Base-by-base conservation (phyloP, 345 rosid genomes). In the Rhizophora mangle region DNA sequence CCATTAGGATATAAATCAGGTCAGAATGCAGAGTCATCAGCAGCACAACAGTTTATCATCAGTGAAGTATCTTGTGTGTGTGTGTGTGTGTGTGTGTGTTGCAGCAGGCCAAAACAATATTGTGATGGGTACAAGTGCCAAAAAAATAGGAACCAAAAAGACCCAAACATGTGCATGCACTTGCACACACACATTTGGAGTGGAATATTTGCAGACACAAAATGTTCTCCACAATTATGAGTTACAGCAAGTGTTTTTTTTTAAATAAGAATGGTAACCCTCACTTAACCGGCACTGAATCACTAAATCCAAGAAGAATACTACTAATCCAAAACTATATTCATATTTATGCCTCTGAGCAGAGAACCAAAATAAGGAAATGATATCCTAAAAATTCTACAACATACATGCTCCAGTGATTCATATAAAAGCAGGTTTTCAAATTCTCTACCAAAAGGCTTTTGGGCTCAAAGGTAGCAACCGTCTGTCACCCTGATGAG, bases 1-100 rank as follows among this genome's bases (percentile, higher is more conserved):
- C 31, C 43, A 65, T 57, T 63, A 79, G 79, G 52, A 11, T 53
- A 67, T 30, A 62, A 56, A 68, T 2, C 60, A 30, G n/a, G 55
- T 69, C 30, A 39, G 2, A 11, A 43, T 13, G 49, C 49, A 43
- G 13, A 43, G 47, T 43, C 47, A 43, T 43, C 3, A 11, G 11
- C 16, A 43, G 16, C 16, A 11, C 16, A 13, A 2, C 47, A 43
- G 16, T 11, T 43, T 43, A 43, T 43, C 47, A 11, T 43, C 16
- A 43, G 18, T 43, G 47, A 43, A 43, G 11, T 11, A 43, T 43
- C 47, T 43, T 37, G 13, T 9, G 43, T 8, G 43, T 39, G 36
- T 39, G 46, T 10, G 46, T 39, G 46, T 10, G 46, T 2, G 46
- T 39, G 47, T 43, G 15, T 37, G 13, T 37, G 13, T 37, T 10